Evolutionary conservation across 2,329 filamentous ascomycete genomes (phyloP).

Genomic region (Ceratocystis smalleyi): DNA sequence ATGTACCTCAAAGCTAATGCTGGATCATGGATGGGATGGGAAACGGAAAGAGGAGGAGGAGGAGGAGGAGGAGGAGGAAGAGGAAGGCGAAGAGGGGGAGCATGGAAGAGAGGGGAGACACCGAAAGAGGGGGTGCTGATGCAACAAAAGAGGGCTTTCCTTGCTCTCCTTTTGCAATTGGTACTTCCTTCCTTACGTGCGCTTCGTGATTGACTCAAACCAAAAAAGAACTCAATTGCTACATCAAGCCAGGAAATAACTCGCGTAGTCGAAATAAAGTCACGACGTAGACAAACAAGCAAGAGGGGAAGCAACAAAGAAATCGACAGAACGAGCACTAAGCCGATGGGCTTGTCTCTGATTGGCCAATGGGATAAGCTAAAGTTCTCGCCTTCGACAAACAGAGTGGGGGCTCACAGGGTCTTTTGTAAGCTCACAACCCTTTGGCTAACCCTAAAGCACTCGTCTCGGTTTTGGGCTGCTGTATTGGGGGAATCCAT

Average conservation of each 20-base stretch:
- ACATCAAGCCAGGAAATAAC: neutral
- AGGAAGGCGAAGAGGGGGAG: neutral
- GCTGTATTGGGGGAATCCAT: no score
- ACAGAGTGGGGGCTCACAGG: neutral
- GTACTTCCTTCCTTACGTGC: neutral
- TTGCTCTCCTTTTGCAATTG: neutral
- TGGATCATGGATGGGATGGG: neutral
- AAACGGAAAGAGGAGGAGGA: neutral
- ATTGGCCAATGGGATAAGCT: slow-evolving; percentile 1
- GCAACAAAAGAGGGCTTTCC: neutral
- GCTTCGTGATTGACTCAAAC: neutral
- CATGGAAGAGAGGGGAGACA: neutral
- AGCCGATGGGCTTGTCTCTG: neutral
- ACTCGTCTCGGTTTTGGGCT: no score
- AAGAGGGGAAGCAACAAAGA: neutral
- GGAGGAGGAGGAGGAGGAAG: neutral
- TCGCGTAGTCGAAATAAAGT: neutral
- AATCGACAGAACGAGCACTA: neutral
- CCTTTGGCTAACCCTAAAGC: neutral
- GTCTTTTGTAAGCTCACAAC: neutral
- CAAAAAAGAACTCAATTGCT: neutral
- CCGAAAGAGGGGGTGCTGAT: neutral
- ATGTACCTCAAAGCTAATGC: neutral
- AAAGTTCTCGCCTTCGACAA: neutral
- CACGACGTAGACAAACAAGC: neutral